phyloP scores from a whole-genome alignment of 2,329 filamentous ascomycete genomes.

The Aspergillus sp. region DNA sequence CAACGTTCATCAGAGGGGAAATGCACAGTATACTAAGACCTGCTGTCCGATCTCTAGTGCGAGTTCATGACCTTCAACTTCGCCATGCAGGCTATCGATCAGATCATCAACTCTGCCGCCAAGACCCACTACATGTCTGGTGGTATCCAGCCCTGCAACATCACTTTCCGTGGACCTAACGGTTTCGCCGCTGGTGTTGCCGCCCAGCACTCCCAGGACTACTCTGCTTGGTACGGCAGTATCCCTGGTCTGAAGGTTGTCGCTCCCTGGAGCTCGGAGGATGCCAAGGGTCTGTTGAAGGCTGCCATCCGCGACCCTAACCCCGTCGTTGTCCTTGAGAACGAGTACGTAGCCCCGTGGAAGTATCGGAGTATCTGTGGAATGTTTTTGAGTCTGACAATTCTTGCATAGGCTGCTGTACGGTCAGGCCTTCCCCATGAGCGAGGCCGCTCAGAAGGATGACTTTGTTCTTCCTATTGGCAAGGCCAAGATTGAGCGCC shows the following conservation, averaged over 20 bases:
- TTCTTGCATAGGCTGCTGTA: constrained; percentile 69
- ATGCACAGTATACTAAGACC: background rate
- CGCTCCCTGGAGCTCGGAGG: constrained; percentile 91
- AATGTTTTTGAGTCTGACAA: constrained; percentile 28
- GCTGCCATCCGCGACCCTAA: constrained; percentile 98
- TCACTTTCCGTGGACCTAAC: constrained; percentile 99
- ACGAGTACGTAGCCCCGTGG: constrained; percentile 60
- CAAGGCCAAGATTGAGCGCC: constrained; percentile 98
- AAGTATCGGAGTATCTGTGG: constrained; percentile 2
- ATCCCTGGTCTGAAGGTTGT: constrained; percentile 98
- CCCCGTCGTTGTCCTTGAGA: constrained; percentile 87
- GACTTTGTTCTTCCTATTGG: constrained; percentile 97
- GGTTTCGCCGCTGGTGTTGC: constrained; percentile 94
- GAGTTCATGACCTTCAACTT: constrained; percentile 99
- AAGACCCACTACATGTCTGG: constrained; percentile 99
- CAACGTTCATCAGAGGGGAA: background rate
- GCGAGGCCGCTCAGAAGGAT: constrained; percentile 89
- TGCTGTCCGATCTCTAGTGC: constrained; percentile 58
- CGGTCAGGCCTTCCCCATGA: constrained; percentile 94
- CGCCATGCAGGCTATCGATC: constrained; percentile 99
- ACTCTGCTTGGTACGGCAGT: constrained; percentile 97
- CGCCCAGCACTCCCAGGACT: constrained; percentile 98
- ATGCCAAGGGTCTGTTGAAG: constrained; percentile 97
- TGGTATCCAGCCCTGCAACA: constrained; percentile 98
- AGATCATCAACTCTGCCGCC: constrained; percentile 97